A percentile compares a stretch with the other conserved stretches of the same genome.
Conservation (phyloP, 148 eudicot species). For the Simmondsia chinensis region DNA sequence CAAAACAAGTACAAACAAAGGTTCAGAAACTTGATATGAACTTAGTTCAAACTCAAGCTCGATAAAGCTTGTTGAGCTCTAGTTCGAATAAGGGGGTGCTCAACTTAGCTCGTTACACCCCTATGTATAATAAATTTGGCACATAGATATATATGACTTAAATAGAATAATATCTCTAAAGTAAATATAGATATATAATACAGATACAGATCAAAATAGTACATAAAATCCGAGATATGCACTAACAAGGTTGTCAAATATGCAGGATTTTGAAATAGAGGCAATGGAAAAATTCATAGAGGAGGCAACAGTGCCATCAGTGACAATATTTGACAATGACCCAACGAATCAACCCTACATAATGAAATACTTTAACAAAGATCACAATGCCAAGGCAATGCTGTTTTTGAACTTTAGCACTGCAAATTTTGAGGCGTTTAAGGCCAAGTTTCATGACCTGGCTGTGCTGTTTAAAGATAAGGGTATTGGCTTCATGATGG, state of each 20-base stretch:
- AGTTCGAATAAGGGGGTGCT: too few species aligned
- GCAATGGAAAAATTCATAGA: slow-evolving; percentile 56
- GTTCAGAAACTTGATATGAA: too few species aligned
- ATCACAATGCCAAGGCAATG: slow-evolving; percentile 54
- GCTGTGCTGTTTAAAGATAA: slow-evolving; percentile 29
- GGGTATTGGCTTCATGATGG: slow-evolving; percentile 17
- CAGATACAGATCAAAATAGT: background rate
- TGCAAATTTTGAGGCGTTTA: slow-evolving; percentile 15
- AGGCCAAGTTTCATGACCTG: slow-evolving; percentile 27
- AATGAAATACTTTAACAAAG: slow-evolving; percentile 47
- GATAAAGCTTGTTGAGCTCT: too few species aligned
- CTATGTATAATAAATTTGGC: too few species aligned
- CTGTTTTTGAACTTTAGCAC: slow-evolving; percentile 21
- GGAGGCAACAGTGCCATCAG: slow-evolving; percentile 46
- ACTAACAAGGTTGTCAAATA: background rate
- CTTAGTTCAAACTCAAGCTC: too few species aligned
- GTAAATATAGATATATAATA: too few species aligned
- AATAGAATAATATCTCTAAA: too few species aligned
- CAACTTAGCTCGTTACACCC: too few species aligned
- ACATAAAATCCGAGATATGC: background rate
- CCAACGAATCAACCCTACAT: slow-evolving; percentile 55
- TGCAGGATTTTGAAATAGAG: slow-evolving; percentile 58
- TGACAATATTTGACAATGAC: slow-evolving; percentile 46
- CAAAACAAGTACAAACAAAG: too few species aligned
- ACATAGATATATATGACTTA: too few species aligned